These are phyloP conservation scores for Earliella scabrosa DNA, from an alignment of 1,284 basidiomycete genomes.

Conservation along the genomic window DNA sequence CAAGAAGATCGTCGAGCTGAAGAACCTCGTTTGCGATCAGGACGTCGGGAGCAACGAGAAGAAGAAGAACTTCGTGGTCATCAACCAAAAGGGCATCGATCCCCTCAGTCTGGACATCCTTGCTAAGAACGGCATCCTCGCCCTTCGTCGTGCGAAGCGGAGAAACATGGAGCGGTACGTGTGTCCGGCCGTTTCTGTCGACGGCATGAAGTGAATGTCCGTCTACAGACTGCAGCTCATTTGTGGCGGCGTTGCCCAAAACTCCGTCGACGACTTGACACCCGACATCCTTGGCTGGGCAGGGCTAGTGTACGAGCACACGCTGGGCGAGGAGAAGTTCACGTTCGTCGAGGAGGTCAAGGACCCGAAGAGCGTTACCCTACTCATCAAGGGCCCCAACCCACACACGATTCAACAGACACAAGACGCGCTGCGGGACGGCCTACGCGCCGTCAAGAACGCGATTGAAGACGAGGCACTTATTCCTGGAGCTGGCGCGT, in stretches of 20 bases:
- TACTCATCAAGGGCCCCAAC: slow-evolving; percentile 99
- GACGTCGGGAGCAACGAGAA: slow-evolving; percentile 81
- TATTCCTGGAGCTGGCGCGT: slow-evolving; percentile 96
- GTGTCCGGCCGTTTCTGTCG: no score
- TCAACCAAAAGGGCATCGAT: slow-evolving; percentile 99
- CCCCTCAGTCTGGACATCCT: slow-evolving; percentile 96
- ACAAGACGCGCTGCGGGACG: slow-evolving; percentile 96
- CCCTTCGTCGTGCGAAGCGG: slow-evolving; percentile 93
- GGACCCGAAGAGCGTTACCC: slow-evolving; percentile 95
- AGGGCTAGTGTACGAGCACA: slow-evolving; percentile 98
- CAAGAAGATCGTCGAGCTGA: slow-evolving; percentile 96
- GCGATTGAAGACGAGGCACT: slow-evolving; percentile 90
- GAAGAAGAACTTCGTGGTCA: slow-evolving; percentile 89
- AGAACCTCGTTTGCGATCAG: slow-evolving; percentile 95
- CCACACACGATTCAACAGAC: slow-evolving; percentile 96
- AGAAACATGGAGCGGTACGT: slow-evolving; percentile 95
- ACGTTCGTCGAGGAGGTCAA: slow-evolving; percentile 98
- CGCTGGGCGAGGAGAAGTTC: slow-evolving; percentile 98
- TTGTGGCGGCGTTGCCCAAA: slow-evolving; percentile 95
- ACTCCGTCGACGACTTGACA: slow-evolving; percentile 95
- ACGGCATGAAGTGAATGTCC: no score
- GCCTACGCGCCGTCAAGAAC: slow-evolving; percentile 96
- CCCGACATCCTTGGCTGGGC: slow-evolving; percentile 96
- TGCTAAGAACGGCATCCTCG: slow-evolving; percentile 96
- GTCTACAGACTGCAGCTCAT: slow-evolving; percentile 86